Percentiles rank a stretch among this genome's conserved stretches.
phyloP scores from a whole-genome alignment of 306 rosid genomes.

The Herpetospermum pedunculosum region DNA sequence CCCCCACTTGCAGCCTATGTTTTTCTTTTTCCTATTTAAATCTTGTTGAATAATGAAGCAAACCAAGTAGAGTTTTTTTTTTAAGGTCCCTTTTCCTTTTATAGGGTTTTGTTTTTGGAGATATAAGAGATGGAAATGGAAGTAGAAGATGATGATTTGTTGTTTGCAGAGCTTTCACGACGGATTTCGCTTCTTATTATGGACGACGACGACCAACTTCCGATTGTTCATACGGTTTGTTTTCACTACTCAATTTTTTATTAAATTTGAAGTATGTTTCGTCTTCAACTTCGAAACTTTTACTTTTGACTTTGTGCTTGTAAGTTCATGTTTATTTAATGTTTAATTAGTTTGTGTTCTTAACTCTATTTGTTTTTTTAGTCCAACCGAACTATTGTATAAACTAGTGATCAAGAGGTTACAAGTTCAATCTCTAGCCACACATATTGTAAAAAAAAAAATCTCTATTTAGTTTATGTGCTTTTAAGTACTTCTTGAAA shows the following conservation, averaged over 20 bases:
- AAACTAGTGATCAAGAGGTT: too few relatives aligned
- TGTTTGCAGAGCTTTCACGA: conserved; percentile 57
- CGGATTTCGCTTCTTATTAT: conserved; percentile 60
- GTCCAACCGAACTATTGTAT: too few relatives aligned
- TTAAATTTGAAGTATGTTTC: neutral
- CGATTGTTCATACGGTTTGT: conserved; percentile 25
- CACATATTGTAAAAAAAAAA: too few relatives aligned
- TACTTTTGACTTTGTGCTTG: too few relatives aligned
- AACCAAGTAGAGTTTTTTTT: neutral
- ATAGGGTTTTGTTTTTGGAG: neutral
- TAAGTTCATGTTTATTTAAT: neutral
- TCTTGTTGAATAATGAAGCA: neutral
- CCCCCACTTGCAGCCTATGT: neutral
- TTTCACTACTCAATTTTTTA: too few relatives aligned
- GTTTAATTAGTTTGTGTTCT: neutral
- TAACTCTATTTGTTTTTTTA: neutral
- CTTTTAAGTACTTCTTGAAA: too few relatives aligned
- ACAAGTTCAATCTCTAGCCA: too few relatives aligned
- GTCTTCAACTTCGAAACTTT: too few relatives aligned
- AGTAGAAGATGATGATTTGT: conserved; percentile 15
- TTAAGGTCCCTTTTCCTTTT: neutral
- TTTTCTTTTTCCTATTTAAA: neutral
- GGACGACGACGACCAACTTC: conserved; percentile 59
- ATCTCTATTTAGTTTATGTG: too few relatives aligned
- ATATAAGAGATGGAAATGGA: neutral